Evolutionary conservation across 139 green algal species (phyloP).

Genomic region (Micromonas commoda): DNA sequence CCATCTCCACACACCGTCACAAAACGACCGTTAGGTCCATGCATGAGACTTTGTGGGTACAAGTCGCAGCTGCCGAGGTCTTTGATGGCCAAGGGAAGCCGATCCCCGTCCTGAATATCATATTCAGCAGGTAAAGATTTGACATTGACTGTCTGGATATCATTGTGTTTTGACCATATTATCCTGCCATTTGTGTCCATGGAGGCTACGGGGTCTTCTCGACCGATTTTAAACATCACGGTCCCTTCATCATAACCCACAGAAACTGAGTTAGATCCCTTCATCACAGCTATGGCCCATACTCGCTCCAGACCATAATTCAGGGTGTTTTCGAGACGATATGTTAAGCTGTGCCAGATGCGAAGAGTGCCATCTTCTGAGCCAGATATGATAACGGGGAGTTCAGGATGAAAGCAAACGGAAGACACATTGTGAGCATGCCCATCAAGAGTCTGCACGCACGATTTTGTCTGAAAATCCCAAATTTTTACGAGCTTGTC

Average conservation of each 20-base stretch:
- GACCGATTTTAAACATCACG: conserved; percentile 85
- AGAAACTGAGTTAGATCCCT: conserved; percentile 75
- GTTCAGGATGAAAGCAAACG: conserved; percentile 95
- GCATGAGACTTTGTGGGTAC: conserved; percentile 81
- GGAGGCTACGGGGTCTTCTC: conserved; percentile 93
- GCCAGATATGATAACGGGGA: conserved; percentile 90
- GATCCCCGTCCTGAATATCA: conserved; percentile 75
- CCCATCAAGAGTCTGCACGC: conserved; percentile 89
- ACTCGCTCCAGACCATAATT: conserved; percentile 96
- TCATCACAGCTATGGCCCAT: conserved; percentile 78
- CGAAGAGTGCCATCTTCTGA: conserved; percentile 93
- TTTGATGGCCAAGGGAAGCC: conserved; percentile 92
- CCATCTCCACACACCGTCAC: conserved; percentile 92
- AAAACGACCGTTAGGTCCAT: conserved; percentile 96
- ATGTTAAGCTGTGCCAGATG: conserved; percentile 96
- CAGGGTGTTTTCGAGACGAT: conserved; percentile 90
- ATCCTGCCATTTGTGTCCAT: conserved; percentile 97
- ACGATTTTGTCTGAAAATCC: conserved; percentile 99
- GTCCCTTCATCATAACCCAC: conserved; percentile 93
- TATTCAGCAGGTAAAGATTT: conserved; percentile 16
- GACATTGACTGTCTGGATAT: conserved; percentile 71
- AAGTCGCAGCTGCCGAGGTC: conserved; percentile 89
- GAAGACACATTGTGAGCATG: conserved; percentile 87
- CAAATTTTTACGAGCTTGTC: conserved; percentile 88
- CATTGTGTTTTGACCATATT: conserved; percentile 84